Percentiles rank a stretch among this genome's conserved stretches.
phyloP scores from a whole-genome alignment of 306 rosid species.

The Medicago ruthenica region DNA sequence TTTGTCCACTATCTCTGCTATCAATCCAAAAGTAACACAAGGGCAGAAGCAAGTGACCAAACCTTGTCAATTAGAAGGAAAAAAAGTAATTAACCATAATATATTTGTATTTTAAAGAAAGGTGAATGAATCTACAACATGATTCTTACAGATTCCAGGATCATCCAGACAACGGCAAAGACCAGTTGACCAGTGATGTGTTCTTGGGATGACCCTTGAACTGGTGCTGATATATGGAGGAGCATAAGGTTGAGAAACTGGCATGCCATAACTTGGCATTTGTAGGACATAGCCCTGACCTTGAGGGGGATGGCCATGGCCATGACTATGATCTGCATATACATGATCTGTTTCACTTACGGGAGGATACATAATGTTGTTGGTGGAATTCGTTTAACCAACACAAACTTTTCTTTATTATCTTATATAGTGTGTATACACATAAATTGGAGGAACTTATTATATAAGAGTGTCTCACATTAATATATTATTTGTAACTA shows the following conservation, averaged over 20 bases:
- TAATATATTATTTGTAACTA: background rate
- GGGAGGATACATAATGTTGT: slow-evolving; percentile 49
- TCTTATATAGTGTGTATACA: slow-evolving; percentile 17
- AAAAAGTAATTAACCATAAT: background rate
- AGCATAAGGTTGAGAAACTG: slow-evolving; percentile 35
- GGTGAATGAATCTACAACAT: background rate
- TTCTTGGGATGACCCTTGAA: background rate
- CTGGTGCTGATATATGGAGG: slow-evolving; percentile 39
- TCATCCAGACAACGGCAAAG: slow-evolving; percentile 73
- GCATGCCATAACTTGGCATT: slow-evolving; percentile 43
- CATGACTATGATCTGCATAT: slow-evolving; percentile 38
- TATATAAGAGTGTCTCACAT: background rate
- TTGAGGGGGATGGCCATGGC: slow-evolving; percentile 32
- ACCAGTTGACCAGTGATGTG: slow-evolving; percentile 64
- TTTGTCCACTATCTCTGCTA: slow-evolving; percentile 63
- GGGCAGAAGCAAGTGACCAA: slow-evolving; percentile 72
- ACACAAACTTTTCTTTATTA: slow-evolving; percentile 3
- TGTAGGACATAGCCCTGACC: slow-evolving; percentile 40
- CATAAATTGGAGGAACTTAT: background rate
- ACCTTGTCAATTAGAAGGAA: slow-evolving; percentile 45
- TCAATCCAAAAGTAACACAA: slow-evolving; percentile 72
- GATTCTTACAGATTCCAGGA: slow-evolving; percentile 63
- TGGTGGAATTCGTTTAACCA: background rate
- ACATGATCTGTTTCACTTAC: slow-evolving; percentile 41
- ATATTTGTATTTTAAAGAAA: background rate